Conservation (phyloP, 495 filamentous ascomycete species). For the Physcia stellaris region DNA sequence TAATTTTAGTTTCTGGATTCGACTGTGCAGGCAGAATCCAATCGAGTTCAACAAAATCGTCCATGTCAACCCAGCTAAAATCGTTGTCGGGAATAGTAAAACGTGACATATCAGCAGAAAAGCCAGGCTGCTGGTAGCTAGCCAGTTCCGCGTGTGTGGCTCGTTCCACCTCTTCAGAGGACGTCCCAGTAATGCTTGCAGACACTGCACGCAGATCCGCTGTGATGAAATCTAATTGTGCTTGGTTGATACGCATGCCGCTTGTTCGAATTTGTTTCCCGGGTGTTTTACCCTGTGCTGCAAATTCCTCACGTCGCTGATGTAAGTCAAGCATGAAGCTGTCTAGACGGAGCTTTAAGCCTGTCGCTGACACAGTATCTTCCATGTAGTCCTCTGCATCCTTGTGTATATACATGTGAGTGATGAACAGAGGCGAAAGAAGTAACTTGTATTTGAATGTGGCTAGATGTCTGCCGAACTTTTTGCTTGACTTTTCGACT, state of each 20-base stretch:
- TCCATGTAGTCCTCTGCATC: slow-evolving; percentile 77
- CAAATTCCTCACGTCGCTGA: slow-evolving; percentile 84
- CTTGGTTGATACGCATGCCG: slow-evolving; percentile 88
- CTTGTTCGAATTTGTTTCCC: slow-evolving; percentile 65
- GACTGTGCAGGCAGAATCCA: slow-evolving; percentile 87
- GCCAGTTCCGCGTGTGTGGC: slow-evolving; percentile 45
- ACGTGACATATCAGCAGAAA: slow-evolving; percentile 59
- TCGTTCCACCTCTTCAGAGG: slow-evolving; percentile 54
- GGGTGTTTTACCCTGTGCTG: slow-evolving; percentile 57
- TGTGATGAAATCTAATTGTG: slow-evolving; percentile 79
- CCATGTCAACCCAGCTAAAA: slow-evolving; percentile 94
- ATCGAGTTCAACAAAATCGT: slow-evolving; percentile 95
- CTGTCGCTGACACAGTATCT: slow-evolving; percentile 75
- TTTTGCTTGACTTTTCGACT: slow-evolving; percentile 90
- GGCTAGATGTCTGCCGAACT: slow-evolving; percentile 89
- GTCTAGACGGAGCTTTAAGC: slow-evolving; percentile 84
- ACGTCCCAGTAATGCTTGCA: slow-evolving; percentile 71
- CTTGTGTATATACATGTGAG: slow-evolving; percentile 97
- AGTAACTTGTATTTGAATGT: slow-evolving; percentile 96
- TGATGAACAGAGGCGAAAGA: slow-evolving; percentile 82
- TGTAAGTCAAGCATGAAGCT: slow-evolving; percentile 95
- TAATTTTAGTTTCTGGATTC: slow-evolving; percentile 83
- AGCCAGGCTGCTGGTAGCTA: slow-evolving; percentile 37
- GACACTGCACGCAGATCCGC: slow-evolving; percentile 91
- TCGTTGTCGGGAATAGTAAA: slow-evolving; percentile 94